Evolutionary conservation across 805 yeast genomes (phyloP), one percentile per base, ranked within the genome.

Genomic region (Blastobotrys robertii): DNA sequence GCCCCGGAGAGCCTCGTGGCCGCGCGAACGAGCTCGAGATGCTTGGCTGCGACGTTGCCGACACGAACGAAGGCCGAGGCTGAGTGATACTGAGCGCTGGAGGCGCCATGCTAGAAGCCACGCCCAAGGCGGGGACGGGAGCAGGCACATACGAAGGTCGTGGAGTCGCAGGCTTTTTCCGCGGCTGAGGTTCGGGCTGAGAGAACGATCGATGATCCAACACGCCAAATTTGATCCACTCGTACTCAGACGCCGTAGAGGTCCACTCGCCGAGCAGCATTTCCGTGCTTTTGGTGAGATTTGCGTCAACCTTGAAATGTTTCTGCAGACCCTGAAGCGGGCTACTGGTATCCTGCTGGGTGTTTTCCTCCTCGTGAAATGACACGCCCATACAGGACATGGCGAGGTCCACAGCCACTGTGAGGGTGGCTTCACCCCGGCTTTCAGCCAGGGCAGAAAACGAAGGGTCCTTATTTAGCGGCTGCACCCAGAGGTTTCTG

Each of bases 401-500:
- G 11, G 46, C 47, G 7, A 51, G 7, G 10, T 46, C 48, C 8
- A 39, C 29, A 11, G 53, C 55, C 3, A 54, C 45, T 11, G 34
- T 34, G 13, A 50, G 44, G 12, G 48, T 35, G 3, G 47, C 41
- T 10, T 45, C 45, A 28, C 42, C 45, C 9, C 53, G 33, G 9
- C 54, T 39, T 43, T 50, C 19, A 39, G 47, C 14, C 48, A 57
- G 28, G 51, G 50, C 12, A 47, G 55, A 33, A 42, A 47, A 16
- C 44, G 47, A 55, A 48, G 50, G 38, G 13, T 44, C 35, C n/a
- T 36, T 42, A 19, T 30, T 28, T 12, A 54, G 44, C 2, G 61
- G 51, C 9, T 50, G 49, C 29, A 55, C 48, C 55, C 59, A 57
- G 33, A 52, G 45, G 8, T 44, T 41, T 13, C 42, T 11, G 22